phyloP scores from a whole-genome alignment of 108 stramenopile genomes.

The Licmophora abbreviata region DNA sequence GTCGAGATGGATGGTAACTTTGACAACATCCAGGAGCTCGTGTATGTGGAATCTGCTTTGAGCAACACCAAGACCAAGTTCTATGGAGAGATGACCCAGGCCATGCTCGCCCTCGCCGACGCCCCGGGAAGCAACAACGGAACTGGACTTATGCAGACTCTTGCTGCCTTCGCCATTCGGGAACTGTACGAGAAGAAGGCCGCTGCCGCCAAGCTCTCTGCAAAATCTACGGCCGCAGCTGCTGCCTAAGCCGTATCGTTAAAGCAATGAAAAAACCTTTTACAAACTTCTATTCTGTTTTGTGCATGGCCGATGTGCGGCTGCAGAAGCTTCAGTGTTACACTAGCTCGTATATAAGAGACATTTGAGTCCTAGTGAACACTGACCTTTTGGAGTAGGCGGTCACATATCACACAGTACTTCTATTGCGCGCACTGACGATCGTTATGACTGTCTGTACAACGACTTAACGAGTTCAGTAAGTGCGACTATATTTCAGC shows the following conservation, averaged over 20 bases:
- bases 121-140: slow-evolving; percentile 95
- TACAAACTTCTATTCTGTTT: no score
- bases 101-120: slow-evolving; percentile 90
- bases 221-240: slow-evolving; percentile 29
- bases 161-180: slow-evolving; percentile 93
- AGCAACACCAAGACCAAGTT: slow-evolving; percentile 90
- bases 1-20: slow-evolving; percentile 96
- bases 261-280: no score
- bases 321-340: no score
- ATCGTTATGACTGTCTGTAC: no score
- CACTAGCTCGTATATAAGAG: no score
- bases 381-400: no score
- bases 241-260: slow-evolving; percentile 27
- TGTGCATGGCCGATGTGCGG: no score
- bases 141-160: slow-evolving; percentile 96
- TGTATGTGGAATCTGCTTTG: slow-evolving; percentile 92
- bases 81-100: slow-evolving; percentile 94
- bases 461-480: no score
- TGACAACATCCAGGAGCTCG: slow-evolving; percentile 92
- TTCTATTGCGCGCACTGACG: no score
- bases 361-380: no score
- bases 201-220: slow-evolving; percentile 53
- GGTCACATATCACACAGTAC: no score
- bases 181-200: slow-evolving; percentile 92
- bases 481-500: no score